Evolutionary conservation across 2,329 filamentous ascomycete species (phyloP), one percentile per base, ranked within the genome.

Genomic region (Aspergillus ibericus): DNA sequence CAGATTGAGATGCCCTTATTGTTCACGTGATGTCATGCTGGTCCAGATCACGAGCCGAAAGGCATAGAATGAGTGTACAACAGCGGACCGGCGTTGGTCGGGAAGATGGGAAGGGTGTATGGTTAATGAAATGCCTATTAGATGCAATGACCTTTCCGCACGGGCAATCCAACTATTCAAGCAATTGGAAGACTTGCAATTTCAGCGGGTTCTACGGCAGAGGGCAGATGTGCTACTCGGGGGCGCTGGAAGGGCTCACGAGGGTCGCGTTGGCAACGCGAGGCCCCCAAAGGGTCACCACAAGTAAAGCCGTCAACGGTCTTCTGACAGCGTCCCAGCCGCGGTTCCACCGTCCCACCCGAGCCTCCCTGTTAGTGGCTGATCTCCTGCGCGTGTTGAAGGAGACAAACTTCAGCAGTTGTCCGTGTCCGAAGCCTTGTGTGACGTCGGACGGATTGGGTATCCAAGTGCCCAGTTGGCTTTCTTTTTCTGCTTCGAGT

Each of bases 291-390:
- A 16, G 13, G 38, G 50, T 32, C n/a, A 42, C 18, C 32, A 29
- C 29, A 20, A 42, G 38, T 27, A 42, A 27, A 52, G 35, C 44
- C 5, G 10, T n/a, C 35, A 53, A 42, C 51, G 51, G 51, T 53
- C 51, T 53, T 53, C 51, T 53, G 51, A 53, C 51, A 34, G 15
- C 18, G 51, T 53, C 36, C 36, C 22, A 32, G 51, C 51, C 27
- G 22, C 27, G 22, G 51, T 53, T 18, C 44, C 51, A 53, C 51
- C 13, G 51, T 53, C 12, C 51, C 7, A 53, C 51, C 36, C 16
- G 51, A 53, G 16, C 25, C 10, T 16, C 4, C 29, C 12, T n/a
- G 25, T 53, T 16, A 40, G 25, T 53, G 51, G 51, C 22, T 53
- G 22, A 29, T 20, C 35, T 29, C n/a, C 50, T 53, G 36, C 50